A percentile compares a stretch with the other conserved stretches of the same genome.
Evolutionary conservation across 1,139 yeast species (phyloP).

Genomic region (Geotrichum citri-aurantii): DNA sequence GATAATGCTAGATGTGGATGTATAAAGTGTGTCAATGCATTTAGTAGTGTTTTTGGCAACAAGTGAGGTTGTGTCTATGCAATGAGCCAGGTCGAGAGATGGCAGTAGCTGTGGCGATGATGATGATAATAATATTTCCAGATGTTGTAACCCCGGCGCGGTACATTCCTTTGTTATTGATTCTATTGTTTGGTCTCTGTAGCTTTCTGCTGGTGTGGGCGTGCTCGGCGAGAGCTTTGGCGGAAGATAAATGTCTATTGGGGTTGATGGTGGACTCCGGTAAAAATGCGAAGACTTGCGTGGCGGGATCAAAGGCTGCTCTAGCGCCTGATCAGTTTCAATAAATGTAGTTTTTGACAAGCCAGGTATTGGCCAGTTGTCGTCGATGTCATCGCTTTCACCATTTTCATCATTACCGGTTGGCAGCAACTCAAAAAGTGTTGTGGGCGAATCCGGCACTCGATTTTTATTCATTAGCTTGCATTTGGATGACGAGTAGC

Average conservation of each 20-base stretch:
- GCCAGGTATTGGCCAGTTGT: too few species aligned
- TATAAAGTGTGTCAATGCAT: not conserved
- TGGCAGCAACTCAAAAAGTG: not conserved
- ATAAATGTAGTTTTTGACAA: not conserved
- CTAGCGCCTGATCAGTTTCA: not conserved
- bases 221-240: not conserved
- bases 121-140: not conserved
- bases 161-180: not conserved
- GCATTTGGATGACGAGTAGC: not conserved
- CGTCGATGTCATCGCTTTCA: too few species aligned
- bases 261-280: slow-evolving; percentile 33
- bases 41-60: not conserved
- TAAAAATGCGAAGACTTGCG: slow-evolving; percentile 24
- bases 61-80: not conserved
- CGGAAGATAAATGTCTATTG: not conserved
- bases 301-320: not conserved
- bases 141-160: not conserved
- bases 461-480: not conserved
- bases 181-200: not conserved
- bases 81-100: not conserved
- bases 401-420: too few species aligned
- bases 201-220: not conserved
- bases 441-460: not conserved
- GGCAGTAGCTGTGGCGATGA: not conserved
- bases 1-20: not conserved